These are phyloP conservation scores for Rhinocladiella similis DNA, from an alignment of 2,329 filamentous ascomycete species.

Conservation along the genomic window DNA sequence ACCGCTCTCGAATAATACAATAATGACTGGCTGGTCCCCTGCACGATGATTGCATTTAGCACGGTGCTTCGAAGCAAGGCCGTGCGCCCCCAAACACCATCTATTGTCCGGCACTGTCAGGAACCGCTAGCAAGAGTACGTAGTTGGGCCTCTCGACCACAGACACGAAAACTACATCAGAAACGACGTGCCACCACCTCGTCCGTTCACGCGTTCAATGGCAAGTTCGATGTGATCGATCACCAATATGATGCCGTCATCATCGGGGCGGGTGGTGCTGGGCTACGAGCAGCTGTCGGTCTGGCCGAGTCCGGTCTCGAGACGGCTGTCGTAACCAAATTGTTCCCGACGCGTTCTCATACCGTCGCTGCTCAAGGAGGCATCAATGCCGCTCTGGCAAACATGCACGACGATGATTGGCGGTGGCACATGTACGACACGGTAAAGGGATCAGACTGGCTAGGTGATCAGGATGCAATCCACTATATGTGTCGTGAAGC, in stretches of 20 bases:
- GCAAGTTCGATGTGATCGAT: constrained; percentile 24
- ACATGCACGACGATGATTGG: constrained; percentile 59
- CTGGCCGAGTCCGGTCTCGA: constrained; percentile 64
- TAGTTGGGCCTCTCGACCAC: constrained; percentile 1
- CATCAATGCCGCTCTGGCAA: constrained; percentile 61
- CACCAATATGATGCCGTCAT: constrained; percentile 45
- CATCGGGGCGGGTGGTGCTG: constrained; percentile 59
- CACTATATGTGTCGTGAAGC: constrained; percentile 62
- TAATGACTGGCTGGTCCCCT: not conserved
- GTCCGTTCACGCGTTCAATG: constrained; percentile 7
- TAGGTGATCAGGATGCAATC: constrained; percentile 61
- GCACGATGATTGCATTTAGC: not conserved
- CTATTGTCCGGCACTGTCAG: not conserved
- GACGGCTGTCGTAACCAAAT: constrained; percentile 64
- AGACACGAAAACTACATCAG: constrained; percentile 15
- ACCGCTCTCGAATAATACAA: no score
- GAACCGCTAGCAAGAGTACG: not conserved
- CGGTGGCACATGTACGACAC: constrained; percentile 63
- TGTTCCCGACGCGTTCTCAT: constrained; percentile 65
- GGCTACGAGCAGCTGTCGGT: constrained; percentile 63
- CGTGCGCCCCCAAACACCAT: not conserved
- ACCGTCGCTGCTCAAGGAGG: constrained; percentile 68
- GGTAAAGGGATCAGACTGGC: constrained; percentile 60
- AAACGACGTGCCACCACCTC: constrained; percentile 21
- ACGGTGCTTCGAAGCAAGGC: not conserved